phyloP scores from a whole-genome alignment of 2,329 filamentous ascomycete genomes.

The Calonectria fujianensis region DNA sequence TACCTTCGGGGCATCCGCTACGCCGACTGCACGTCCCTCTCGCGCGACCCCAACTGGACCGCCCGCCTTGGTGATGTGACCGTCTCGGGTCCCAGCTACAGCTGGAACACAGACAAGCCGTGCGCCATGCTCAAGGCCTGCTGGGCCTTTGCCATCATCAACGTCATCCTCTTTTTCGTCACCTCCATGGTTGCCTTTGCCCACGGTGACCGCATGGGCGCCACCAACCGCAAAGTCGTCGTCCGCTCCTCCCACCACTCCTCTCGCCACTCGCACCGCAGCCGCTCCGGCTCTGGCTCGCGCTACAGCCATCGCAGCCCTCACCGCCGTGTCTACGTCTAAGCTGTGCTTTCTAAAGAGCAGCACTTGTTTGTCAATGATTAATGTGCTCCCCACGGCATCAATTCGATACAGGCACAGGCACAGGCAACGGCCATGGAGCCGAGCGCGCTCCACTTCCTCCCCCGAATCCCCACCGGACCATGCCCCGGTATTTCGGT shows the following conservation, averaged over 20 bases:
- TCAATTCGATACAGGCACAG: not conserved
- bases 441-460: not conserved
- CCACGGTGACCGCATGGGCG: slow-evolving; percentile 72
- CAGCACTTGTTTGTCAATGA: not conserved
- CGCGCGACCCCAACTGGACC: slow-evolving; percentile 69
- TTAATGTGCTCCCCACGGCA: not conserved
- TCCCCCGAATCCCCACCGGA: not conserved
- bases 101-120: slow-evolving; percentile 79
- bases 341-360: slow-evolving; percentile 26
- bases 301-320: slow-evolving; percentile 68
- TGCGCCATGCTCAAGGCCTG: slow-evolving; percentile 95
- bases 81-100: slow-evolving; percentile 70
- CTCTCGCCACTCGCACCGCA: slow-evolving; percentile 64
- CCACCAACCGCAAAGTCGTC: slow-evolving; percentile 59
- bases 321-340: slow-evolving; percentile 71
- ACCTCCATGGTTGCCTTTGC: slow-evolving; percentile 82
- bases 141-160: slow-evolving; percentile 94
- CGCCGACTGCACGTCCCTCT: slow-evolving; percentile 81
- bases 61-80: slow-evolving; percentile 77
- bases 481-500: not conserved
- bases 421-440: not conserved
- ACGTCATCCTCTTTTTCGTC: slow-evolving; percentile 85
- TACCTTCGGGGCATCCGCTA: slow-evolving; percentile 74
- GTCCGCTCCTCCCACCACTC: slow-evolving; percentile 61
- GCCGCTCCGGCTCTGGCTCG: slow-evolving; percentile 61